Evolutionary conservation across 768 basidiomycete species (phyloP), one percentile per base, ranked within the genome.

Genomic region (Butyriboletus loyo): DNA sequence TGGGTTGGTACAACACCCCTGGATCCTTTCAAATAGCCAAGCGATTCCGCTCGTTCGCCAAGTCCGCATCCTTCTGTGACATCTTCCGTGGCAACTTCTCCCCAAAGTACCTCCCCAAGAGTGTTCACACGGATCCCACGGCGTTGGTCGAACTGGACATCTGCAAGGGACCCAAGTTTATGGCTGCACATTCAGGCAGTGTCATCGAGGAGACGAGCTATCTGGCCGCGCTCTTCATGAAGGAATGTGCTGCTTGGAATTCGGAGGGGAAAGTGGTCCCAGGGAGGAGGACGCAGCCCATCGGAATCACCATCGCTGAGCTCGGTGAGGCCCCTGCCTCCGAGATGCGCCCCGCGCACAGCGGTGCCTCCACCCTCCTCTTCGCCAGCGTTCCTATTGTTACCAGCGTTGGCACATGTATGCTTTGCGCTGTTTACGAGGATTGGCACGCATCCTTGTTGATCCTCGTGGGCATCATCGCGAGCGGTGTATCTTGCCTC

Each of bases 121-220:
- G 53, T 15, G 39, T 57, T 25, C 43, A 61, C 14, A 41, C 42
- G 4, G 60, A 70, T 10, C 66, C 66, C 10, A 55, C 55, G 2
- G 13, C 43, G 1, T 22, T 67, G 17, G 54, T 71, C 6, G 59
- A 54, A 17, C 10, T 52, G 25, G 58, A 54, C 24, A 34, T 48
- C 4, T 43, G 25, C 41, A 53, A 46, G 11, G 69, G 69, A 1
- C 89, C 88, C 43, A 91, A 89, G 62, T 92, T 80, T 68, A 82
- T 89, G 54, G 82, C 87, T 0, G 84, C 89, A 59, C 82, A 24
- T 69, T 92, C 42, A 77, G 87, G 67, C 66, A 88, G 56, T 76
- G 73, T 54, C 66, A 60, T 71, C 1, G 68, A n/a, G 61, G 69
- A 32, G 75, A 80, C 63, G 74, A 79, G 47, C 72, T 82, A 17